phyloP scores from a whole-genome alignment of 371 early-diverging fungal genomes.

The Modicella reniformis region DNA sequence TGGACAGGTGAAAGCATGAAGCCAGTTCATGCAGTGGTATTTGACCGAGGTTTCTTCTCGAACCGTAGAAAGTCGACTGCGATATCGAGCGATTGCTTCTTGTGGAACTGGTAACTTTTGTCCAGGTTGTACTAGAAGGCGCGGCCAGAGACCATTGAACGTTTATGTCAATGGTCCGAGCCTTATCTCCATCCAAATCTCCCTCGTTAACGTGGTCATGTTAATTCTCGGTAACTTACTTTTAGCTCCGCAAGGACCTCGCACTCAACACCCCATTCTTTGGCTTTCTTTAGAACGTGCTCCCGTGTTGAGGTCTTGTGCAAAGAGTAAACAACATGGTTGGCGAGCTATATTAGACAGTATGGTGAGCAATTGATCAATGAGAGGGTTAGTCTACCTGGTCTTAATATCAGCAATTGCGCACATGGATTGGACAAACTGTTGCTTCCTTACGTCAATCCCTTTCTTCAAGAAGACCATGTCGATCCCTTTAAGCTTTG shows the following conservation, averaged over 20 bases:
- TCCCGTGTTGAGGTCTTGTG: slow-evolving; percentile 87
- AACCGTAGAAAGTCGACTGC: slow-evolving; percentile 82
- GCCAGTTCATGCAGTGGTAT: background rate
- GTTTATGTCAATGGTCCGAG: background rate
- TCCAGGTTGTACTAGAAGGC: slow-evolving; percentile 80
- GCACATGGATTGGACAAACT: background rate
- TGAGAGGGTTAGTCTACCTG: background rate
- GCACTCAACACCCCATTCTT: slow-evolving; percentile 78
- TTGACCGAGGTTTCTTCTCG: slow-evolving; percentile 53
- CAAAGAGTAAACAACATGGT: slow-evolving; percentile 78
- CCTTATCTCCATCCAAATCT: background rate
- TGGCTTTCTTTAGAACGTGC: slow-evolving; percentile 79
- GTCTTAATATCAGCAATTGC: background rate
- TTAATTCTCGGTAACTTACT: slow-evolving; percentile 43
- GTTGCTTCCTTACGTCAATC: slow-evolving; percentile 60
- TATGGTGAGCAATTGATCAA: no score
- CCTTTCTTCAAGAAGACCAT: slow-evolving; percentile 81
- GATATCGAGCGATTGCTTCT: slow-evolving; percentile 79
- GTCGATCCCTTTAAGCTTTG: slow-evolving; percentile 83
- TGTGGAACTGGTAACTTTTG: slow-evolving; percentile 88
- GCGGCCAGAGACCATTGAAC: background rate
- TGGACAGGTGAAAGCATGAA: no score
- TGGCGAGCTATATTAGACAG: slow-evolving; percentile 46
- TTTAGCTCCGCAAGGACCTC: slow-evolving; percentile 81
- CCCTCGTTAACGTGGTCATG: background rate